Percentiles rank a stretch among this genome's conserved stretches.
phyloP scores from a whole-genome alignment of 2,329 filamentous ascomycete species.

The Ambrosiella xylebori region DNA sequence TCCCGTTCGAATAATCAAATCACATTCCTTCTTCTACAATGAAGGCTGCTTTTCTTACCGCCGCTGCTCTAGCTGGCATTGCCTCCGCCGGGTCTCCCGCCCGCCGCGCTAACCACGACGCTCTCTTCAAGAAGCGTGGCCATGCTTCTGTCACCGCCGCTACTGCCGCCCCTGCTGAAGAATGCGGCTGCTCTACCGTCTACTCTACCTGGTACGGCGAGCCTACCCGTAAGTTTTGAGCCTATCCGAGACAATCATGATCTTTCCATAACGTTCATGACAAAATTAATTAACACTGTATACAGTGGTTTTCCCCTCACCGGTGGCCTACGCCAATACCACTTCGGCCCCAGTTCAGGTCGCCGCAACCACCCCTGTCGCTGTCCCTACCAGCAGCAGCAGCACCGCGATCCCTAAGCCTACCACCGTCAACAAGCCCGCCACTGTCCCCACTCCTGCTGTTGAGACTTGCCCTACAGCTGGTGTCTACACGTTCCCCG shows the following conservation, averaged over 20 bases:
- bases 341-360: slow-evolving; percentile 2
- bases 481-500: slow-evolving; percentile 59
- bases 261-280: background rate
- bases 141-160: slow-evolving; percentile 21
- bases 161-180: slow-evolving; percentile 26
- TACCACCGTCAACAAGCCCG: slow-evolving; percentile 23
- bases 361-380: slow-evolving; percentile 1
- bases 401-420: slow-evolving; percentile 23
- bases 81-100: slow-evolving; percentile 28
- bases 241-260: background rate
- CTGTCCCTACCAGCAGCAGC: slow-evolving; percentile 17
- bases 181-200: slow-evolving; percentile 52
- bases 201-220: slow-evolving; percentile 54
- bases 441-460: slow-evolving; percentile 33
- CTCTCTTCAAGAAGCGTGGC: slow-evolving; percentile 40
- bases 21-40: slow-evolving; percentile 32
- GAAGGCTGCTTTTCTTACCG: slow-evolving; percentile 57
- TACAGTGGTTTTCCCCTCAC: slow-evolving; percentile 15
- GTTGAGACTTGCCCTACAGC: slow-evolving; percentile 42
- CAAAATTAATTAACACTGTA: background rate
- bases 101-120: slow-evolving; percentile 26
- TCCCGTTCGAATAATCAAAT: slow-evolving; percentile 2
- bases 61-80: slow-evolving; percentile 39
- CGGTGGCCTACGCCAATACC: slow-evolving; percentile 3
- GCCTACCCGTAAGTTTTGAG: slow-evolving; percentile 38